These are phyloP conservation scores for Solanum arcanum DNA, from an alignment of 257 asterid species.

Conservation along the genomic window DNA sequence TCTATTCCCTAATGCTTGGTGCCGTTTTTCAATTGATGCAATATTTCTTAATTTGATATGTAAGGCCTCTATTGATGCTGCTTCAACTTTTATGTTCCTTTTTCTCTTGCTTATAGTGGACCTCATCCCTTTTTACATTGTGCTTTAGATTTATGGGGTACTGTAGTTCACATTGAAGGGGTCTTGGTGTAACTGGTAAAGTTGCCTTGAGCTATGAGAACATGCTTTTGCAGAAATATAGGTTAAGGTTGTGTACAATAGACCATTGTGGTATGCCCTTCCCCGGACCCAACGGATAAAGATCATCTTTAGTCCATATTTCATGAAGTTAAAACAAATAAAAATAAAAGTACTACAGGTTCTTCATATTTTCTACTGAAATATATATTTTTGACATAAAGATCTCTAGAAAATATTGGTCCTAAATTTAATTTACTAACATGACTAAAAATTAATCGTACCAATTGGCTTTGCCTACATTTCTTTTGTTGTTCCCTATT, in stretches of 20 bases:
- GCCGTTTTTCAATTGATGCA: not conserved
- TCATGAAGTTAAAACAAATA: not conserved
- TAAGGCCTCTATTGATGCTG: not conserved
- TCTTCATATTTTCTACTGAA: not conserved
- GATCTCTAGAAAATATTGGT: not conserved
- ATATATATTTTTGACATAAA: not conserved
- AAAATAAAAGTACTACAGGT: not conserved
- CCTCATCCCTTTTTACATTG: not conserved
- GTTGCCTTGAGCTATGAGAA: not conserved
- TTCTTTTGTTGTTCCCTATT: not conserved
- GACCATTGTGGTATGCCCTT: not conserved
- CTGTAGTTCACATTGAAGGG: not conserved
- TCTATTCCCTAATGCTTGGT: not conserved
- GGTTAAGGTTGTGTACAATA: not conserved
- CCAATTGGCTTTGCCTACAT: not conserved
- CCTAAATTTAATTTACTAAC: not conserved
- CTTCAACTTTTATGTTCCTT: not conserved
- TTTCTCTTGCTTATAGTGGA: not conserved
- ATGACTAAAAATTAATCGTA: not conserved
- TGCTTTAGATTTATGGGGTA: not conserved
- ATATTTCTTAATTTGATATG: not conserved
- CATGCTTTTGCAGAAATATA: not conserved
- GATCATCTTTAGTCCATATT: not conserved
- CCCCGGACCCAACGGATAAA: not conserved
- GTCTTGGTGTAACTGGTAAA: not conserved